These are phyloP conservation scores for Lizonia empirigonia DNA, from an alignment of 2,329 filamentous ascomycete genomes.

Conservation along the genomic window DNA sequence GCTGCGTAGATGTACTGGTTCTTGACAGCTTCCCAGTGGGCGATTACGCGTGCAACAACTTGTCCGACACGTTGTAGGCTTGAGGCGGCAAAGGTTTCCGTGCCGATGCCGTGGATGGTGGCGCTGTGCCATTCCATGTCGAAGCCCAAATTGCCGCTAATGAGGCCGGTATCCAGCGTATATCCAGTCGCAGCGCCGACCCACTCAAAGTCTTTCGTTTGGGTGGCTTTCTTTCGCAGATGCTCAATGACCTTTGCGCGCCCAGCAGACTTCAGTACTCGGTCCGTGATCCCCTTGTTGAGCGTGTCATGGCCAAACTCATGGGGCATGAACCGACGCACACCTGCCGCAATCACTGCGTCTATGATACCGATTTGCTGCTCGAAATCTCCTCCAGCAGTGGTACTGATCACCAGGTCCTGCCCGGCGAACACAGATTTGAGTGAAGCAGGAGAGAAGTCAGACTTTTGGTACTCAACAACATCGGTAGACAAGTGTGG, in stretches of 20 bases:
- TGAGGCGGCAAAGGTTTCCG: conserved; percentile 44
- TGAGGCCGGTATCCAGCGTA: conserved; percentile 40
- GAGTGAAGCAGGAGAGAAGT: conserved; percentile 42
- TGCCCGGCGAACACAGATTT: conserved; percentile 41
- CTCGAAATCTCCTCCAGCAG: conserved; percentile 34
- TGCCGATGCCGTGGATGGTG: conserved; percentile 45
- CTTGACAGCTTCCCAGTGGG: conserved; percentile 42
- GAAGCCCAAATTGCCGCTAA: conserved; percentile 45
- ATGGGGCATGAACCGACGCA: conserved; percentile 50
- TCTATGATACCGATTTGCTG: conserved; percentile 45
- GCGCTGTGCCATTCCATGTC: conserved; percentile 50
- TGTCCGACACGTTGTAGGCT: conserved; percentile 41
- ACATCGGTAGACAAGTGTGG: conserved; percentile 12
- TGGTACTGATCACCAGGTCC: conserved; percentile 47
- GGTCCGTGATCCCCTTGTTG: conserved; percentile 37
- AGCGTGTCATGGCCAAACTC: conserved; percentile 50
- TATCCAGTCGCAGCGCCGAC: conserved; percentile 44
- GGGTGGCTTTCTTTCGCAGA: conserved; percentile 20
- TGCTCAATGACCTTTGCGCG: conserved; percentile 40
- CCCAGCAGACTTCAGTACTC: conserved; percentile 37
- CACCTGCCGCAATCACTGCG: conserved; percentile 48
- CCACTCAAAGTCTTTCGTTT: conserved; percentile 46
- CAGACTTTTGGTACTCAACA: conserved; percentile 31
- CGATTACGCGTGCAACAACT: conserved; percentile 33
- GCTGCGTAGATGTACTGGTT: conserved; percentile 47